Percentiles rank a stretch among this genome's conserved stretches.
phyloP scores from a whole-genome alignment of 176 grass and related monocot species.

The Triticum timopheevii region DNA sequence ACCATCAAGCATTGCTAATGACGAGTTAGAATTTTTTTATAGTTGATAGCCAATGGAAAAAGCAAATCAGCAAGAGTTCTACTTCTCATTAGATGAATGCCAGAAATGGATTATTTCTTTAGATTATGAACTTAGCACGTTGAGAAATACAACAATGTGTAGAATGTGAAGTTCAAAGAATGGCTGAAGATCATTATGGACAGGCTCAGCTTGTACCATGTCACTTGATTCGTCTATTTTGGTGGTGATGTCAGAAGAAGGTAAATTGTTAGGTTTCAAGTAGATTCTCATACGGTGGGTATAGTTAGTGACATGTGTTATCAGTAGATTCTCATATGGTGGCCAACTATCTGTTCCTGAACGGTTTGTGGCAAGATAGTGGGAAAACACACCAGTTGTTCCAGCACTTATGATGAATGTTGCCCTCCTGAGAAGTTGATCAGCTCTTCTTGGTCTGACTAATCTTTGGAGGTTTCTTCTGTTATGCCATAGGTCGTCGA shows the following conservation, averaged over 20 bases:
- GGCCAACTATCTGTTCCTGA: constrained; percentile 22
- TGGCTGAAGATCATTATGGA: too few species aligned
- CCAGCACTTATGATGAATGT: constrained; percentile 54
- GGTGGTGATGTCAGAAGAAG: constrained; percentile 78
- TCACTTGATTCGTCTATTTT: constrained; percentile 26
- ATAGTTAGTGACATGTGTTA: too few species aligned
- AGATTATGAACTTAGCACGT: too few species aligned
- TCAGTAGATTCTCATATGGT: constrained; percentile 20
- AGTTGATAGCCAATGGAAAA: too few species aligned
- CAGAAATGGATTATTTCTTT: too few species aligned
- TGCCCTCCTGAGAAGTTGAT: constrained; percentile 45
- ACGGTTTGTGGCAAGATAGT: constrained; percentile 33
- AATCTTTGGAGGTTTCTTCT: constrained; percentile 37
- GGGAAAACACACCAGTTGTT: constrained; percentile 47
- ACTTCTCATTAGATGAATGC: too few species aligned
- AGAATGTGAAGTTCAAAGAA: too few species aligned
- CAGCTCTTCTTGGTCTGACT: constrained; percentile 37
- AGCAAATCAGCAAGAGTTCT: too few species aligned
- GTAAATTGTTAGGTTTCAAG: constrained; percentile 68
- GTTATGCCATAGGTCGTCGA: constrained; percentile 49
- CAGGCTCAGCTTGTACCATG: not conserved
- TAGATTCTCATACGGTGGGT: too few species aligned
- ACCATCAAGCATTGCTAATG: too few species aligned
- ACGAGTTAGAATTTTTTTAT: too few species aligned
- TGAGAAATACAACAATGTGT: too few species aligned